Conservation (phyloP, 129 eudicot species). For the Helianthus tuberosus region DNA sequence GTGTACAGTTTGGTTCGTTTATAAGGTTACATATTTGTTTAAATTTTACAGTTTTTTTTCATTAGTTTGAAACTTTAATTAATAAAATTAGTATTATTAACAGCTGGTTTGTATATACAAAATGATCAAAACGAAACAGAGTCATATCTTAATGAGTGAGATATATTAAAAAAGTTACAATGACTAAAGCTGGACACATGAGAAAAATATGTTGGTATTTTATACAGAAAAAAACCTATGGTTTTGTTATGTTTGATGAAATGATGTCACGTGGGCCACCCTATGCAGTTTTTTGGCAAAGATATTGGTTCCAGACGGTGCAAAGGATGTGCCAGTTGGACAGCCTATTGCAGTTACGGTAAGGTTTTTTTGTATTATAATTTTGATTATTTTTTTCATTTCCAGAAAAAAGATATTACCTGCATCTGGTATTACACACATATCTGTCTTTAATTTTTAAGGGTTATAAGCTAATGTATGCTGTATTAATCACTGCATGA, state of each 20-base stretch:
- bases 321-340: slow-evolving; percentile 95
- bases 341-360: slow-evolving; percentile 96
- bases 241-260: slow-evolving; percentile 4
- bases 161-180: not conserved
- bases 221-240: not conserved
- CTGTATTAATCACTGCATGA: not conserved
- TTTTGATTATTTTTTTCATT: not conserved
- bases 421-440: too few relatives aligned
- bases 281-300: slow-evolving; percentile 79
- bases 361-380: slow-evolving; percentile 15
- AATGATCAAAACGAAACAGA: not conserved
- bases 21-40: too few relatives aligned
- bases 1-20: not conserved
- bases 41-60: too few relatives aligned
- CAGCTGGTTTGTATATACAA: not conserved
- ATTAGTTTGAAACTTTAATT: too few relatives aligned
- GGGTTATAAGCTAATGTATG: not conserved
- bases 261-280: slow-evolving; percentile 12
- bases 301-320: slow-evolving; percentile 86
- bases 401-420: too few relatives aligned
- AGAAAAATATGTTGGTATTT: not conserved
- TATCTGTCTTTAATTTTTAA: too few relatives aligned
- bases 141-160: not conserved
- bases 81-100: not conserved
- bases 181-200: not conserved